Evolutionary conservation across 306 rosid species (phyloP).

Genomic region (Rosa multiflora): DNA sequence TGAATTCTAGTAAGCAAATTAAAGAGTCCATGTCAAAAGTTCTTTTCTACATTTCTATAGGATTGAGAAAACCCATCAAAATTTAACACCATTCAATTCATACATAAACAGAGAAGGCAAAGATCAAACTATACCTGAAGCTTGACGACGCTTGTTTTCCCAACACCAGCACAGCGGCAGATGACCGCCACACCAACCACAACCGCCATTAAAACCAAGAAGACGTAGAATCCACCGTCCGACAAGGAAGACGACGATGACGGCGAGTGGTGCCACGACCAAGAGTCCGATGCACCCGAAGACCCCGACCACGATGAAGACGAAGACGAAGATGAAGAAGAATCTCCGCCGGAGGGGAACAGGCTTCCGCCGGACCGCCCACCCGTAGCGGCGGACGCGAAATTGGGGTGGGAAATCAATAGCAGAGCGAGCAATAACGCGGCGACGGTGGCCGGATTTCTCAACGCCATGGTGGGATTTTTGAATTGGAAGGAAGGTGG

Average conservation of each 20-base stretch:
- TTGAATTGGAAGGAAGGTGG: background rate
- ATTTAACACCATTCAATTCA: background rate
- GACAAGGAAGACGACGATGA: too few species aligned
- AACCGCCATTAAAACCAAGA: background rate
- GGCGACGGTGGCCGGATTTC: slow-evolving; percentile 67
- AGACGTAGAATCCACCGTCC: background rate
- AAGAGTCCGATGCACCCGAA: too few species aligned
- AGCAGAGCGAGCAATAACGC: slow-evolving; percentile 51
- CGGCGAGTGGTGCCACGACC: background rate
- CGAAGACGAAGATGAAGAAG: slow-evolving; percentile 25
- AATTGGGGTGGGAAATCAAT: slow-evolving; percentile 40
- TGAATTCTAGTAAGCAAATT: background rate
- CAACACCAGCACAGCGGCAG: too few species aligned
- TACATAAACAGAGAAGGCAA: background rate
- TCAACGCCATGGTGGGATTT: slow-evolving; percentile 28
- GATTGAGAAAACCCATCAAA: background rate
- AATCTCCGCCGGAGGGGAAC: slow-evolving; percentile 30
- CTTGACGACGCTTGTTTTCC: background rate
- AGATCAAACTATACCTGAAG: background rate
- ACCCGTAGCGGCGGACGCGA: slow-evolving; percentile 79
- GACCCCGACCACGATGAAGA: background rate
- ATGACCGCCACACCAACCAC: background rate
- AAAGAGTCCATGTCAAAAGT: background rate
- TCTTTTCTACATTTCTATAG: background rate
- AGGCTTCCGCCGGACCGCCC: slow-evolving; percentile 81